phyloP scores from a whole-genome alignment of 2,329 filamentous ascomycete species.

The Sclerotiophoma versabilis region DNA sequence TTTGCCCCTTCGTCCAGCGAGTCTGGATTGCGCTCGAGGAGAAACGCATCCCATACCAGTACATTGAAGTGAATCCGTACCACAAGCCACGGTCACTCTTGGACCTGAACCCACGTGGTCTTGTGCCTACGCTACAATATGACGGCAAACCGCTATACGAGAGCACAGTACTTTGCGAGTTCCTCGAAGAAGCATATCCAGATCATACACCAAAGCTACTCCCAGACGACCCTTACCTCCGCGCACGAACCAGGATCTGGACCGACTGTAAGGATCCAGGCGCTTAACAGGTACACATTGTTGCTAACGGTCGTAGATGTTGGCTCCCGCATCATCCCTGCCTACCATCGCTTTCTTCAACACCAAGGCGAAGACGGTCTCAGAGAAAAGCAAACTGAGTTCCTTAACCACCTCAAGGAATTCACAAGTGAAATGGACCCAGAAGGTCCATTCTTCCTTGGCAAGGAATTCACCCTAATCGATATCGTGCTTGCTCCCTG shows the following conservation, averaged over 20 bases:
- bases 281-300: not conserved
- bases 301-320: constrained; percentile 52
- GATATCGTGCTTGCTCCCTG: constrained; percentile 77
- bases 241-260: constrained; percentile 73
- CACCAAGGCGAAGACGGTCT: constrained; percentile 48
- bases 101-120: constrained; percentile 74
- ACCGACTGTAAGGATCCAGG: constrained; percentile 61
- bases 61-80: constrained; percentile 75
- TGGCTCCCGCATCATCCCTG: constrained; percentile 70
- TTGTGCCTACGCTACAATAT: constrained; percentile 73
- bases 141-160: constrained; percentile 71
- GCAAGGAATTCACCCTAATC: constrained; percentile 68
- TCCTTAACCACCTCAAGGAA: constrained; percentile 65
- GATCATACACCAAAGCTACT: constrained; percentile 61
- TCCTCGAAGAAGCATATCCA: constrained; percentile 74
- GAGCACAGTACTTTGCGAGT: constrained; percentile 75
- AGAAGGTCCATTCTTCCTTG: constrained; percentile 72
- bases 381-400: constrained; percentile 63
- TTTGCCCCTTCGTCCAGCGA: constrained; percentile 73
- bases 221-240: constrained; percentile 67
- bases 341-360: constrained; percentile 68
- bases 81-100: constrained; percentile 73
- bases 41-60: constrained; percentile 76
- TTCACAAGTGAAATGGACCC: constrained; percentile 69
- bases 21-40: constrained; percentile 76